These are phyloP conservation scores for Nemania diffusa DNA, from an alignment of 2,329 filamentous ascomycete species.

Conservation along the genomic window DNA sequence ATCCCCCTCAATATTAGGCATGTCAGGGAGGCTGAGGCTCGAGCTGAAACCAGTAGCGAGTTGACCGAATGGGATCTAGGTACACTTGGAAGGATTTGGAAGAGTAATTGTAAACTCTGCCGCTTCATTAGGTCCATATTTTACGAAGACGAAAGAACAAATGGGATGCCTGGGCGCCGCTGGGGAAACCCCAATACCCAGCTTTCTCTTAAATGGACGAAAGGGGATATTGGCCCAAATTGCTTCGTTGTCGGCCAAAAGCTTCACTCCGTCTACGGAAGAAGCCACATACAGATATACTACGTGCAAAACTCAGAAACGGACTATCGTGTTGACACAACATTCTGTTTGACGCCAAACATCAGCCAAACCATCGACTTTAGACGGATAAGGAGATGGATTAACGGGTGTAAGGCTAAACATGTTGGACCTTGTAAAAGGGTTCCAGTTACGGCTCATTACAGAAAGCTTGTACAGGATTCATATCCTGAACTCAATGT, in stretches of 20 bases:
- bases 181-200: neutral
- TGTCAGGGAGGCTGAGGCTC: neutral
- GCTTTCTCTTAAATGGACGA: neutral
- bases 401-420: neutral
- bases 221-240: neutral
- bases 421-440: neutral
- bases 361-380: neutral
- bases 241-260: neutral
- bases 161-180: too few species aligned
- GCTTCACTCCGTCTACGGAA: neutral
- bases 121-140: slow-evolving; percentile 1
- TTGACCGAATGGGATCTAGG: neutral
- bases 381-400: neutral
- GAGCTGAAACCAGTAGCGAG: neutral
- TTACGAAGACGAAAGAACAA: neutral
- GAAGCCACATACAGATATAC: neutral
- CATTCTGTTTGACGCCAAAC: neutral
- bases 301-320: neutral
- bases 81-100: neutral
- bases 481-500: neutral
- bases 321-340: neutral
- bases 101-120: neutral
- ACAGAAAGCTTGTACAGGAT: neutral
- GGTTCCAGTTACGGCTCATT: neutral
- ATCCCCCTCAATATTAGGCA: neutral